Evolutionary conservation across 345 rosid genomes (phyloP).

Genomic region (Brassica juncea): DNA sequence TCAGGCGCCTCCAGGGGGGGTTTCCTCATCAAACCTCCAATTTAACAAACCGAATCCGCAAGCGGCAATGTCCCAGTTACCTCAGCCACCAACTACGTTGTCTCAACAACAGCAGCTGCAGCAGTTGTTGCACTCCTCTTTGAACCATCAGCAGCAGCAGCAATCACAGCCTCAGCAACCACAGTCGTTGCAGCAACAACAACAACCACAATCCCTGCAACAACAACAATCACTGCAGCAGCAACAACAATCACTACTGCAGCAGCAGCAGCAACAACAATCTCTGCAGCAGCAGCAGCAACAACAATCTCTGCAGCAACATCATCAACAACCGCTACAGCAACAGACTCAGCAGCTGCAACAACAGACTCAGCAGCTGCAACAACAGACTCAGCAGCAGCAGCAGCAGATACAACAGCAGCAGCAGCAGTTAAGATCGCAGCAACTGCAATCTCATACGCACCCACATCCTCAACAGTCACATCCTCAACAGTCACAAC

Average conservation of each 20-base stretch:
- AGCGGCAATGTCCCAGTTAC: slow-evolving; percentile 40
- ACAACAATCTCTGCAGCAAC: slow-evolving; percentile 34
- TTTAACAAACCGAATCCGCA: slow-evolving; percentile 39
- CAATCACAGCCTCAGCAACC: slow-evolving; percentile 25
- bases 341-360: slow-evolving; percentile 37
- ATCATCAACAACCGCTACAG: slow-evolving; percentile 37
- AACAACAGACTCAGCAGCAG: neutral
- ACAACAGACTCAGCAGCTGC: slow-evolving; percentile 37
- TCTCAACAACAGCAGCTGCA: slow-evolving; percentile 49
- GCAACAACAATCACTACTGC: slow-evolving; percentile 30
- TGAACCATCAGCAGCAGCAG: slow-evolving; percentile 40
- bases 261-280: slow-evolving; percentile 31
- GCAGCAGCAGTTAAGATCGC: slow-evolving; percentile 44
- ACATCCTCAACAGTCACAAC: slow-evolving; percentile 36
- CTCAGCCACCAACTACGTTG: slow-evolving; percentile 42
- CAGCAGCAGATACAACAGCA: slow-evolving; percentile 37
- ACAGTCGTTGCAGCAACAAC: neutral
- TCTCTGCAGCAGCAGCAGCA: slow-evolving; percentile 36
- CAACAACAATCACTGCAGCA: slow-evolving; percentile 29
- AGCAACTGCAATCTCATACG: slow-evolving; percentile 41
- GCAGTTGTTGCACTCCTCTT: slow-evolving; percentile 40
- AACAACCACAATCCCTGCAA: neutral
- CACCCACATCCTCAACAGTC: slow-evolving; percentile 47
- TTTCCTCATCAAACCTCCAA: slow-evolving; percentile 40
- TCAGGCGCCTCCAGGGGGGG: slow-evolving; percentile 39